Evolutionary conservation across 805 yeast genomes (phyloP).

Genomic region (Saccharomycopsis sp.): DNA sequence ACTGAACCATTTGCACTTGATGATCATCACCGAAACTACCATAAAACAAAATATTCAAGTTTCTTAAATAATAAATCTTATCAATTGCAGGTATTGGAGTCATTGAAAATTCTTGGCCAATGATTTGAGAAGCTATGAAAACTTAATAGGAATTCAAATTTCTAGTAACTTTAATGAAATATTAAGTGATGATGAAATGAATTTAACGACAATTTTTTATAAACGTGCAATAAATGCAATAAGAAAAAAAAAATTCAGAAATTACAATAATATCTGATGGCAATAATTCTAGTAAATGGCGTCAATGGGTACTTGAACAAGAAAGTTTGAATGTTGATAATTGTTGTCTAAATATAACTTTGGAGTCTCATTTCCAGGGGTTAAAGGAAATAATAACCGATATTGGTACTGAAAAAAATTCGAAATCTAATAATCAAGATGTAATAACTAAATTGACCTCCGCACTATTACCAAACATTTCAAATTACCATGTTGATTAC

Average conservation of each 20-base stretch:
- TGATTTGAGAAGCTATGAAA: conserved; percentile 52
- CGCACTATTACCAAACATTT: neutral
- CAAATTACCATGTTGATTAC: conserved; percentile 49
- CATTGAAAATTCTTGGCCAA: conserved; percentile 53
- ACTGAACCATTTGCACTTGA: conserved; percentile 77
- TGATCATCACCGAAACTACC: conserved; percentile 76
- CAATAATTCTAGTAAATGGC: conserved; percentile 84
- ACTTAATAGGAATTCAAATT: conserved; percentile 73
- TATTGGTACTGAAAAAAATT: no score
- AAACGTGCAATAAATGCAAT: conserved; percentile 54
- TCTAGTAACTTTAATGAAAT: conserved; percentile 79
- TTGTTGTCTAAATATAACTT: neutral
- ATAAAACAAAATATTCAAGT: conserved; percentile 43
- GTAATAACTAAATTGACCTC: no score
- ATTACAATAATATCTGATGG: conserved; percentile 86
- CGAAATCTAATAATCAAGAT: no score
- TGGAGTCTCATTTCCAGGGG: neutral
- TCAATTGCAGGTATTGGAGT: conserved; percentile 40
- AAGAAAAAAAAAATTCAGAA: conserved; percentile 40
- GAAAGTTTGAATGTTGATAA: conserved; percentile 16
- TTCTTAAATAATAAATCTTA: conserved; percentile 48
- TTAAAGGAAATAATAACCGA: no score
- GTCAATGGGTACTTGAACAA: conserved; percentile 48
- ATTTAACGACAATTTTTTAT: conserved; percentile 58
- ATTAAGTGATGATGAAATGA: no score